Evolutionary conservation across 148 eudicot species (phyloP), one percentile per base, ranked within the genome.

Genomic region (Rhododendron henanense): DNA sequence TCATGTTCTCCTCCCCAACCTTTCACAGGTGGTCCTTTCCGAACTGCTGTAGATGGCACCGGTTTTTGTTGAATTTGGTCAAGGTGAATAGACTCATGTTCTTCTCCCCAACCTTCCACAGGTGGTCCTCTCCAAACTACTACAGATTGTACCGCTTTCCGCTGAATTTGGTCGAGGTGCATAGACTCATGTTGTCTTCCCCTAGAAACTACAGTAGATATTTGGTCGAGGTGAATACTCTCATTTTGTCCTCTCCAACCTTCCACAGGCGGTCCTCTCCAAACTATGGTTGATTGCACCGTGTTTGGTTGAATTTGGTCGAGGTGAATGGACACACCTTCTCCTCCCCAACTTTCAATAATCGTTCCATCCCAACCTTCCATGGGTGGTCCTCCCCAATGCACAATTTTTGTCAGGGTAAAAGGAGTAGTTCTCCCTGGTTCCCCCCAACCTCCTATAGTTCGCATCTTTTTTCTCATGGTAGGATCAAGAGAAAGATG

Each of bases 401-500:
- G 48, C 48, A 33, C 74, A 51, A 69, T 73, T 73, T 48, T 73
- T 48, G 79, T 48, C 65, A 19, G 78, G 78, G 48, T 81, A 5
- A 18, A 15, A 55, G 67, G 67, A 7, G 57, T 18, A 53, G 83
- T 23, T 53, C 44, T 18, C 15, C 19, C 83, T 11, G 15, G 57
- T 45, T 21, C 87, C 76, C 81, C 87, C 39, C 19, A 45, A 63
- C 28, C 33, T 15, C 71, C 88, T 71, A 5, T 48, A 53, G 1
- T 1, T 23, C 84, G 86, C 81, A 25, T 53, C 85, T 82, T 86
- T 82, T 82, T 86, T 18, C 18, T 75, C 81, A 31, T 5, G 81
- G 48, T 81, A 73, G 78, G 35, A 39, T 86, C 80, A 25, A 65
- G 4, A 18, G 84, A 18, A 71, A 55, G 9, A 11, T 53, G 2